phyloP scores from a whole-genome alignment of 345 rosid species.

The Litchi chinensis region DNA sequence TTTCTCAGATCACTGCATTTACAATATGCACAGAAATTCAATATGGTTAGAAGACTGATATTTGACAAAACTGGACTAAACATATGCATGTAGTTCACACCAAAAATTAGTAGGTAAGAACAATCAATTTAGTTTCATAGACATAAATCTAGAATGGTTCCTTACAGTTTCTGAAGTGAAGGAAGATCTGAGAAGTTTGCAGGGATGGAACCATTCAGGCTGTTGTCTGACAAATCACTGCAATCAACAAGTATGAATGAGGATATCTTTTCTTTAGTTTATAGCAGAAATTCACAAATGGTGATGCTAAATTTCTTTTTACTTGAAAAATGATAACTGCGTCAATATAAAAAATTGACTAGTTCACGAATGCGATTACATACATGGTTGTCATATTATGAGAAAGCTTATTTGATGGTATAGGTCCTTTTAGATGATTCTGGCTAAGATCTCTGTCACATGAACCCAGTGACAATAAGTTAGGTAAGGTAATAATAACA shows the following conservation, averaged over 20 bases:
- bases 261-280: conserved; percentile 4
- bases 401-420: conserved; percentile 68
- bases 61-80: background rate
- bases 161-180: conserved; percentile 86
- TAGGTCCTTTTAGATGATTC: conserved; percentile 65
- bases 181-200: conserved; percentile 67
- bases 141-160: background rate
- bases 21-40: conserved; percentile 9
- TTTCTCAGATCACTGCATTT: conserved; percentile 80
- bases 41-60: conserved; percentile 30
- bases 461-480: conserved; percentile 19
- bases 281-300: background rate
- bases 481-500: background rate
- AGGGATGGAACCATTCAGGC: conserved; percentile 70
- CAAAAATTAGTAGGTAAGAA: background rate
- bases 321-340: background rate
- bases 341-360: background rate
- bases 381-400: conserved; percentile 73
- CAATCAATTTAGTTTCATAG: background rate
- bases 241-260: conserved; percentile 30
- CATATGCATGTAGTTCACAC: background rate
- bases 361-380: conserved; percentile 10
- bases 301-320: background rate
- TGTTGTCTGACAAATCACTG: conserved; percentile 75
- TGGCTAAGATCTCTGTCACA: conserved; percentile 74